Conservation (phyloP, 192 early-diverging fungal species). For the Dissophora globulifera region DNA sequence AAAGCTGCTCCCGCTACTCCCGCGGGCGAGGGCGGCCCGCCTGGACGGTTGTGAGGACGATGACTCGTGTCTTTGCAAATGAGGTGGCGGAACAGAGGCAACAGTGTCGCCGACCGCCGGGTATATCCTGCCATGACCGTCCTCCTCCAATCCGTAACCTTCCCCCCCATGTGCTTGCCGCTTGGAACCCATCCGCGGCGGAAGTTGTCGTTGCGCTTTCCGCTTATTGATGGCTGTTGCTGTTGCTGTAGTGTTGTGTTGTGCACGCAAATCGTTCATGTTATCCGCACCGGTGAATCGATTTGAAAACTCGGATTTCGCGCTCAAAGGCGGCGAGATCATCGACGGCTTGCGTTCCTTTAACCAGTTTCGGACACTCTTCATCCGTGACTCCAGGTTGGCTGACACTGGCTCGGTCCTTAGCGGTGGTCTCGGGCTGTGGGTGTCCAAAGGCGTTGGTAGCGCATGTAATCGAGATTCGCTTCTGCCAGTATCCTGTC, state of each 20-base stretch:
- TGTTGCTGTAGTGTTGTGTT: no score
- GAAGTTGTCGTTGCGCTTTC: constrained; percentile 34
- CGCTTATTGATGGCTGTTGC: no score
- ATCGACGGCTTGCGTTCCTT: constrained; percentile 29
- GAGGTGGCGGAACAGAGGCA: not conserved
- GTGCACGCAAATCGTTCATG: no score
- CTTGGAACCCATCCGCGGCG: constrained; percentile 16
- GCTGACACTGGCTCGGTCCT: not conserved
- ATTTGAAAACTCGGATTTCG: constrained; percentile 12
- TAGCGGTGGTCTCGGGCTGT: not conserved
- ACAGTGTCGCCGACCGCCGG: not conserved
- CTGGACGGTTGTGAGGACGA: no score
- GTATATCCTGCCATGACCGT: constrained; percentile 2
- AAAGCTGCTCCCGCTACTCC: not conserved
- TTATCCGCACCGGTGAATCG: not conserved
- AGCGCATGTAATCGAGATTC: not conserved
- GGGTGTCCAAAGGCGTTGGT: not conserved
- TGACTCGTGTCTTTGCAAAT: not conserved
- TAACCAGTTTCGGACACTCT: constrained; percentile 38
- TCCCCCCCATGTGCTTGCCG: constrained; percentile 1
- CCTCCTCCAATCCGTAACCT: not conserved
- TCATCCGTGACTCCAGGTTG: constrained; percentile 40
- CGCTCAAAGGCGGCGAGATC: constrained; percentile 29
- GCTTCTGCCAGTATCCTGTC: no score
- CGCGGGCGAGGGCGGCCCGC: not conserved